Evolutionary conservation across 768 basidiomycete species (phyloP), one percentile per base, ranked within the genome.

Genomic region (Paxillus involutus): DNA sequence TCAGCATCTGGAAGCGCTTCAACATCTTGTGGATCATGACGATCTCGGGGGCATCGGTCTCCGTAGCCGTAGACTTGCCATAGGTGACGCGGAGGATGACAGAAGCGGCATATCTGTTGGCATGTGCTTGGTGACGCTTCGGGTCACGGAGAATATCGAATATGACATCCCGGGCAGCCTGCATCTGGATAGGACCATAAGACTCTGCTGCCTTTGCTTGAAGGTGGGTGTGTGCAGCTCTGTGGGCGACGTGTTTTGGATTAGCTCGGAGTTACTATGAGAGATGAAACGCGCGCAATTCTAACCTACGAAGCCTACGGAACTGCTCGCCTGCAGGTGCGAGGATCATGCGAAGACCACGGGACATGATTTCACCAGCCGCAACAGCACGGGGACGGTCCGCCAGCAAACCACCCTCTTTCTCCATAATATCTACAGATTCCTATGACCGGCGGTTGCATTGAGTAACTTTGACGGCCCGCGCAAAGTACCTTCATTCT

Each of bases 351-450:
- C 84, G 70, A 73, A 86, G 79, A 0, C 83, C 84, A 3, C 82
- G 80, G 0, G 80, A 81, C 4, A 85, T 59, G 0, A 81, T 79
- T 55, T 85, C 83, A 6, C 84, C 84, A 0, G 79, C 84, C 1
- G 84, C 76, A 42, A 86, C 81, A 12, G 72, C 74, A 3, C 71
- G 66, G 19, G 84, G 84, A 47, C 84, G 71, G 59, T 85, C 84
- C 0, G 77, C 79, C n/a, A 81, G 66, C 4, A 73, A 57, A 4
- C 79, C 77, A n/a, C 84, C 84, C 58, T 85, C 81, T 48, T 80
- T 81, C 61, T 86, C 84, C 83, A 86, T 81, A 52, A 86, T 79
- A 19, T 86, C 83, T 0, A 84, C 75, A 0, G 84, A 83, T 36
- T 82, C 83, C 65, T 84, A 66, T 10, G 6, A 35, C 21, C 10